Percentiles rank a stretch among this genome's conserved stretches.
Evolutionary conservation across 139 green algal genomes (phyloP).

Genomic region (Haematococcus lacustris): DNA sequence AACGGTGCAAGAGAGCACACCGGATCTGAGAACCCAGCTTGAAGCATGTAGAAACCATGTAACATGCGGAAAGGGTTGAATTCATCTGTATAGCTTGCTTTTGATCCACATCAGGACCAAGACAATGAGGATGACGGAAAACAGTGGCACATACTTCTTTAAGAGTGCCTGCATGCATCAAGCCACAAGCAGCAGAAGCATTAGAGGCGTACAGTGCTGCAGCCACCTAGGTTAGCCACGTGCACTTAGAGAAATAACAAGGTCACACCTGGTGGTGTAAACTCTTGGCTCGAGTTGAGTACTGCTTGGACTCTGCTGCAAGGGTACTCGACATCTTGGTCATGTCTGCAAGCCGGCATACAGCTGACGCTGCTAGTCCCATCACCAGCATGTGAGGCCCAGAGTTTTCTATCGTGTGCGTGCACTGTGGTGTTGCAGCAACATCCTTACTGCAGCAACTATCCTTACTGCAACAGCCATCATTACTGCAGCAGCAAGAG

Average conservation of each 20-base stretch:
- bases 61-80: too few species aligned
- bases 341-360: background rate
- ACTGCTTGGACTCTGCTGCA: background rate
- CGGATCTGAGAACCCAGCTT: too few species aligned
- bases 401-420: background rate
- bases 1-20: too few species aligned
- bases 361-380: background rate
- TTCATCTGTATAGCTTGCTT: background rate
- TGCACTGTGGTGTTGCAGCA: background rate
- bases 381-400: background rate
- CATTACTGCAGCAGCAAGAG: background rate
- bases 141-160: background rate
- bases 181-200: too few species aligned
- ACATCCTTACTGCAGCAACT: background rate
- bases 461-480: too few species aligned
- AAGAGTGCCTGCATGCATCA: background rate
- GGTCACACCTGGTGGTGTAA: background rate
- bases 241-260: background rate
- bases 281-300: background rate
- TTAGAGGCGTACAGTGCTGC: background rate
- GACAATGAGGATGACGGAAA: background rate
- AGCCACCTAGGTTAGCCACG: background rate
- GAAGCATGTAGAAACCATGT: too few species aligned
- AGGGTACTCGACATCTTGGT: background rate
- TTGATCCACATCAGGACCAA: background rate